These are phyloP conservation scores for Ogataea trehaloabstinens DNA, from an alignment of 805 yeast genomes.

Conservation along the genomic window DNA sequence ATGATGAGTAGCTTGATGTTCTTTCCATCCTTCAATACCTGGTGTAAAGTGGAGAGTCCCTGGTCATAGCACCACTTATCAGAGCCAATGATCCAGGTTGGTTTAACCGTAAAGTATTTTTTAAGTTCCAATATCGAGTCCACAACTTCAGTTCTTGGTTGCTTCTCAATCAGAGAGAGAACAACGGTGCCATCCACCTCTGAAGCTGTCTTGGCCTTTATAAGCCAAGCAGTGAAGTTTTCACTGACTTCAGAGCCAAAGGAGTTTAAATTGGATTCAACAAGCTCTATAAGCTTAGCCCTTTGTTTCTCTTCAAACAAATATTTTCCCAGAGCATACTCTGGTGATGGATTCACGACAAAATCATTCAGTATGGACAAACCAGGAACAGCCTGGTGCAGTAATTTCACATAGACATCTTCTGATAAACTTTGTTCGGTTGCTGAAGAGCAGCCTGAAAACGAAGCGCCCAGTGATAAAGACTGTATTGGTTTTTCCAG, in stretches of 20 bases:
- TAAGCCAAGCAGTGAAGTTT: slow-evolving; percentile 68
- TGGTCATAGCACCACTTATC: slow-evolving; percentile 95
- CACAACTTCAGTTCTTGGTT: slow-evolving; percentile 35
- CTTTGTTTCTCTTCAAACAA: slow-evolving; percentile 56
- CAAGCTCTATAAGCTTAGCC: slow-evolving; percentile 41
- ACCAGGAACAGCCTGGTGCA: slow-evolving; percentile 58
- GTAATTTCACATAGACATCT: slow-evolving; percentile 71
- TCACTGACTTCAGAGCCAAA: slow-evolving; percentile 52
- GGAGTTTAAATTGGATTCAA: slow-evolving; percentile 44
- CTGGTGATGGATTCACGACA: slow-evolving; percentile 67
- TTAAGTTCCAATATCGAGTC: slow-evolving; percentile 42
- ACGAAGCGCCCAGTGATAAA: slow-evolving; percentile 53
- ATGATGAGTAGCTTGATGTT: slow-evolving; percentile 82
- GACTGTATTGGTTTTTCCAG: slow-evolving; percentile 59
- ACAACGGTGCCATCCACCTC: slow-evolving; percentile 28
- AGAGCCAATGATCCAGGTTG: slow-evolving; percentile 87
- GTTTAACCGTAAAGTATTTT: slow-evolving; percentile 44
- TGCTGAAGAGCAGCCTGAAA: slow-evolving; percentile 15
- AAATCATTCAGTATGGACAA: slow-evolving; percentile 53
- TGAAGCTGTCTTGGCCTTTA: slow-evolving; percentile 41
- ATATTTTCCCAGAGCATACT: slow-evolving; percentile 81
- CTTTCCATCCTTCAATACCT: slow-evolving; percentile 62
- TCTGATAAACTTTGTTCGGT: slow-evolving; percentile 21
- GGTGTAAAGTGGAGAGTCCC: slow-evolving; percentile 90
- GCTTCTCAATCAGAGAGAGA: slow-evolving; percentile 35